Evolutionary conservation across 2,329 filamentous ascomycete species (phyloP), one percentile per base, ranked within the genome.

Genomic region (Periconia macrospinosa): DNA sequence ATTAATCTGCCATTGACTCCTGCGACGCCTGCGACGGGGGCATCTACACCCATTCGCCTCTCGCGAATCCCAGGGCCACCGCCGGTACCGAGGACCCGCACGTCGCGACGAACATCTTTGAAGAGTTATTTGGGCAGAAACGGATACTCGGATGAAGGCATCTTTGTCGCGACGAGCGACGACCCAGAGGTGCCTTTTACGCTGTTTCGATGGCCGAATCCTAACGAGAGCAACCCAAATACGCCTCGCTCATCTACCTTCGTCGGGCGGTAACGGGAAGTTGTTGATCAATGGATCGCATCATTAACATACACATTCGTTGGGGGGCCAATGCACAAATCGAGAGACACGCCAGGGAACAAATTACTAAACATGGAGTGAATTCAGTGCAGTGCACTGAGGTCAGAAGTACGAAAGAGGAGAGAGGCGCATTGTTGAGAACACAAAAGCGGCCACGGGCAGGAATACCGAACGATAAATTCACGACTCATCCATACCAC

Each of bases 141-240:
- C n/a, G 43, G 43, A 33, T 23, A 30, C 3, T 23, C 20, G 13
- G 43, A 45, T 13, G 43, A 45, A 18, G 43, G 43, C 23, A 45
- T 45, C 7, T 45, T 45, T 18, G 43, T 45, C 13, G 43, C 43
- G 23, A 45, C 43, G 11, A 41, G 44, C 2, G 54, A 56, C 19
- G 49, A 47, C 41, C 20, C 19, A 2, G 43, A 57, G 3, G 40
- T 33, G 6, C 37, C 55, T 9, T 54, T 52, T 45, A 57, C 45
- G 13, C 17, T 57, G 17, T 57, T 52, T 35, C 41, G 55, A 14
- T 57, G 55, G 55, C 55, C 55, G 14, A 50, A 40, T 23, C 30
- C 27, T 15, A 20, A n/a, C 30, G 11, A 23, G 23, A 40, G 33
- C 35, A 6, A 19, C 9, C 10, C n/a, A n/a, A n/a, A 8, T n/a